Percentiles rank a stretch among this genome's conserved stretches.
Conservation (phyloP, 768 basidiomycete species). For the Auricularia sp. region DNA sequence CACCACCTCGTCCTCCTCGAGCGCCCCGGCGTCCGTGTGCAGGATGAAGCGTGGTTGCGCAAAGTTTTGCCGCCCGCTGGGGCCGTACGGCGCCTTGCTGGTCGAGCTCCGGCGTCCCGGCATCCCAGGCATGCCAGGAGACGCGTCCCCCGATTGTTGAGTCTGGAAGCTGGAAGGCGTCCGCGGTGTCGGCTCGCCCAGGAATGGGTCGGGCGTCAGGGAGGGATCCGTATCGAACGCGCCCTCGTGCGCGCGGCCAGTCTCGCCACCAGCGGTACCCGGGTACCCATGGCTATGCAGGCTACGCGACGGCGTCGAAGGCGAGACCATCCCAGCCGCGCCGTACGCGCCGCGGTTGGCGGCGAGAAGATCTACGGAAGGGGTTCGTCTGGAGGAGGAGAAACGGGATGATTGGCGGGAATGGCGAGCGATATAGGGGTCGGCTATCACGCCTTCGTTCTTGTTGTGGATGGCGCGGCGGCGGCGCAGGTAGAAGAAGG, state of each 20-base stretch:
- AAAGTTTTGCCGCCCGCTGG: slow-evolving; percentile 10
- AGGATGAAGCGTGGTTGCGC: slow-evolving; percentile 46
- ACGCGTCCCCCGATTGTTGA: background rate
- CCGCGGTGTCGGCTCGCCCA: slow-evolving; percentile 26
- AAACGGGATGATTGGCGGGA: background rate
- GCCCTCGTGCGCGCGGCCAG: background rate
- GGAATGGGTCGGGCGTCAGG: slow-evolving; percentile 5
- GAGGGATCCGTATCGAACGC: background rate
- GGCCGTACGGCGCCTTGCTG: background rate
- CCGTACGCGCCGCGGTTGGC: background rate
- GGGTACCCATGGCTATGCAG: background rate
- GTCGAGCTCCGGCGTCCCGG: background rate
- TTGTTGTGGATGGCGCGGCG: background rate
- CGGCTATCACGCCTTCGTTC: background rate
- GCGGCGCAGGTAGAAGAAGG: slow-evolving; percentile 27
- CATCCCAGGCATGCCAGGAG: background rate
- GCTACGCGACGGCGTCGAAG: background rate
- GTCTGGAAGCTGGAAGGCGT: background rate
- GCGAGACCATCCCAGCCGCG: background rate
- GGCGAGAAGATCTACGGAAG: background rate
- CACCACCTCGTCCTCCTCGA: slow-evolving; percentile 47
- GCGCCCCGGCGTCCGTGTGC: slow-evolving; percentile 49
- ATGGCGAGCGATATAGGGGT: background rate
- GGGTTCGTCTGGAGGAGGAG: background rate
- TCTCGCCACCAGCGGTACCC: background rate